Evolutionary conservation across 2,329 filamentous ascomycete species (phyloP).

Genomic region (Penicillium expansum): DNA sequence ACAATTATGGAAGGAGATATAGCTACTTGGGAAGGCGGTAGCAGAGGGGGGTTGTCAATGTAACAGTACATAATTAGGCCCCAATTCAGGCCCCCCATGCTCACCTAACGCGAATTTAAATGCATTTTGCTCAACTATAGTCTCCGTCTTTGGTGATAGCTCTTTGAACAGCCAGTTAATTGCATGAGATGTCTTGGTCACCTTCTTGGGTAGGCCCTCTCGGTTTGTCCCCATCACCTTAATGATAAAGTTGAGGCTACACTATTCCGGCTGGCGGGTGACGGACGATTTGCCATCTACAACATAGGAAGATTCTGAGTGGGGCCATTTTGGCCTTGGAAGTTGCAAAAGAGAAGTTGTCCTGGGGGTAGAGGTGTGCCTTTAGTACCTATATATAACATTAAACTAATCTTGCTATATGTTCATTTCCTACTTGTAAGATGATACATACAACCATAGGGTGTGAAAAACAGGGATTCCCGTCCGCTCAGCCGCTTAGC

Average conservation of each 20-base stretch:
- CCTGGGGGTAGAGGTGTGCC: neutral
- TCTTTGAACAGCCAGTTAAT: constrained; percentile 12
- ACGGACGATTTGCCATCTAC: constrained; percentile 15
- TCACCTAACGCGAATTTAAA: too few species aligned
- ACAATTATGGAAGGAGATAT: too few species aligned
- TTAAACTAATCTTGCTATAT: too few species aligned
- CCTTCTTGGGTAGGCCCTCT: constrained; percentile 12
- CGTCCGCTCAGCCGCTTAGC: too few species aligned
- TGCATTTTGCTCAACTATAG: too few species aligned
- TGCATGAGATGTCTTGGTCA: constrained; percentile 9
- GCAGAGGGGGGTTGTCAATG: too few species aligned
- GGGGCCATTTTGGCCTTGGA: constrained; percentile 13
- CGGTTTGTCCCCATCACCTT: constrained; percentile 7
- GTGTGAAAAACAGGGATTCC: too few species aligned
- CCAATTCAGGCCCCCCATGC: too few species aligned
- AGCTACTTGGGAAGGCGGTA: too few species aligned
- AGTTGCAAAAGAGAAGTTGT: neutral
- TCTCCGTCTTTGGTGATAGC: constrained; percentile 11
- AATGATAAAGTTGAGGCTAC: constrained; percentile 10
- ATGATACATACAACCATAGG: too few species aligned
- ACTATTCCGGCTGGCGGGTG: constrained; percentile 15
- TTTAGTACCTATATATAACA: neutral
- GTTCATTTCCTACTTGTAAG: too few species aligned
- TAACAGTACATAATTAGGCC: too few species aligned
- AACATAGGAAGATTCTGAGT: constrained; percentile 13